These are phyloP conservation scores for Calycina herbarum DNA, from an alignment of 2,329 filamentous ascomycete species.

Conservation along the genomic window DNA sequence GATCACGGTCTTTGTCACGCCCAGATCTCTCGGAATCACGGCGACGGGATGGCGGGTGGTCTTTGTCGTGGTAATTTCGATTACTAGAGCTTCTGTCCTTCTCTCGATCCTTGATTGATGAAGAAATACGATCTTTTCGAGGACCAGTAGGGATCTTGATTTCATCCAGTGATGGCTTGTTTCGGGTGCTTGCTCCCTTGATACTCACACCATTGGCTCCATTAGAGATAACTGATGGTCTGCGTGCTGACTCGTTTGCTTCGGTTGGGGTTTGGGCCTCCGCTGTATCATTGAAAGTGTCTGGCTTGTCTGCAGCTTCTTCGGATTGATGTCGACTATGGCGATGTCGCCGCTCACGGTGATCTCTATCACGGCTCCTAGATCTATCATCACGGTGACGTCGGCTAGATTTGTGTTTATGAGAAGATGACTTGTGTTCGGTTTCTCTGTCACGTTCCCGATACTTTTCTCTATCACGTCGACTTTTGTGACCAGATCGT, in stretches of 20 bases:
- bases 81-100: conserved; percentile 36
- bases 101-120: conserved; percentile 36
- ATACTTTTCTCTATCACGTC: conserved; percentile 56
- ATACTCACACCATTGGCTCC: conserved; percentile 33
- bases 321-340: conserved; percentile 31
- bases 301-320: conserved; percentile 23
- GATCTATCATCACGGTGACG: conserved; percentile 47
- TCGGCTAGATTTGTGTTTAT: conserved; percentile 46
- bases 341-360: conserved; percentile 43
- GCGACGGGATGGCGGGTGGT: conserved; percentile 44
- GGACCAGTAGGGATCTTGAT: conserved; percentile 36
- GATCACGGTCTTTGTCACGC: conserved; percentile 43
- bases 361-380: conserved; percentile 48
- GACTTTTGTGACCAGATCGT: conserved; percentile 59
- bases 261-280: conserved; percentile 16
- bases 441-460: conserved; percentile 45
- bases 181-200: conserved; percentile 34
- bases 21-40: conserved; percentile 38
- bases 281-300: conserved; percentile 15
- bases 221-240: conserved; percentile 26
- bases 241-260: conserved; percentile 24
- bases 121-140: conserved; percentile 27
- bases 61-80: conserved; percentile 21
- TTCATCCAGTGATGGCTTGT: conserved; percentile 28
- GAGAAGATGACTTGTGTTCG: conserved; percentile 43